Conservation (phyloP, 495 filamentous ascomycete genomes). For the Penicillium soppii region DNA sequence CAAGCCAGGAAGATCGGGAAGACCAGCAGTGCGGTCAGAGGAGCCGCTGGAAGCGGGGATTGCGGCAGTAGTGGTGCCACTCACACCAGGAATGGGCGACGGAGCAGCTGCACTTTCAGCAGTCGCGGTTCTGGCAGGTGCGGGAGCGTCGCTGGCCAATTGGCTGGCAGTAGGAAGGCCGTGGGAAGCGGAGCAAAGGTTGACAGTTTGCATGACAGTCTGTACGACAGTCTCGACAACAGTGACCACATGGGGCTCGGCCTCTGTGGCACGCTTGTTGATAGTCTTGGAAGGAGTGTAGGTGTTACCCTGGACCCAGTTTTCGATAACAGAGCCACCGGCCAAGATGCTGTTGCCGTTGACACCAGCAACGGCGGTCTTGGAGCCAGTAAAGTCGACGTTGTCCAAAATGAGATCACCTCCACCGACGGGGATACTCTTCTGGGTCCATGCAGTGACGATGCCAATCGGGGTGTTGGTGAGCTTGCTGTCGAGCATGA, state of each 20-base stretch:
- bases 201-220: conserved; percentile 27
- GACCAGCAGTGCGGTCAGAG: not conserved
- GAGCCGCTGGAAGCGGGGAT: conserved; percentile 7
- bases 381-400: conserved; percentile 67
- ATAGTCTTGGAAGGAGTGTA: conserved; percentile 49
- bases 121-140: conserved; percentile 6
- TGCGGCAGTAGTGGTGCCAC: not conserved
- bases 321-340: conserved; percentile 68
- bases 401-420: conserved; percentile 85
- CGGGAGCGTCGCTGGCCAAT: conserved; percentile 9
- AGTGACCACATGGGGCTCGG: conserved; percentile 21
- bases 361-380: conserved; percentile 50
- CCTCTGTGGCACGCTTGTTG: conserved; percentile 26
- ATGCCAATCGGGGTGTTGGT: conserved; percentile 72
- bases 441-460: conserved; percentile 64
- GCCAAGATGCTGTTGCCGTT: conserved; percentile 59
- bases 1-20: conserved; percentile 8
- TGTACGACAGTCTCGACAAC: conserved; percentile 28
- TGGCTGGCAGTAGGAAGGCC: conserved; percentile 1
- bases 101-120: conserved; percentile 5
- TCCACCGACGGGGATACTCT: conserved; percentile 62
- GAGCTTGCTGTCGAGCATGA: conserved; percentile 78
- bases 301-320: conserved; percentile 72
- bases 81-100: not conserved
- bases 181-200: conserved; percentile 12